These are phyloP conservation scores for Arthrobotrys iridis DNA, from an alignment of 2,329 filamentous ascomycete genomes.

Conservation along the genomic window DNA sequence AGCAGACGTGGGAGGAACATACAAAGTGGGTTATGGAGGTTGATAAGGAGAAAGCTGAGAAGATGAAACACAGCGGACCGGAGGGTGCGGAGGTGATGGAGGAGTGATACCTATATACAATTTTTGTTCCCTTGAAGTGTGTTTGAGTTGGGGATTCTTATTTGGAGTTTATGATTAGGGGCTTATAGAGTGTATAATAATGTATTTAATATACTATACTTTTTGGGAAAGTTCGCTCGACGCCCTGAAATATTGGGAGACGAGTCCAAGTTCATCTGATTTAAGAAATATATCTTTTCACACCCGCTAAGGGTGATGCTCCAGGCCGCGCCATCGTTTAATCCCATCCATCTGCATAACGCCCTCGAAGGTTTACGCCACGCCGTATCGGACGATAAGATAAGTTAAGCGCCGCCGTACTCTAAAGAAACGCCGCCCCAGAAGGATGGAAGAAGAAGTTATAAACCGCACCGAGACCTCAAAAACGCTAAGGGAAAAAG, in stretches of 20 bases:
- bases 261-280: background rate
- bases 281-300: background rate
- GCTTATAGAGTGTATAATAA: constrained; percentile 38
- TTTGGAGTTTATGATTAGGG: constrained; percentile 15
- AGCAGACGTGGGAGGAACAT: constrained; percentile 57
- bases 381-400: background rate
- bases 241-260: background rate
- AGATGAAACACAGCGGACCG: constrained; percentile 23
- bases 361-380: background rate
- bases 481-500: background rate
- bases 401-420: constrained; percentile 1
- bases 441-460: background rate
- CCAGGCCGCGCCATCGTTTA: background rate
- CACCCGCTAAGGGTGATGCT: background rate
- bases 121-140: background rate
- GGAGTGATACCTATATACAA: constrained; percentile 8
- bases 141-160: background rate
- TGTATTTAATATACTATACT: background rate
- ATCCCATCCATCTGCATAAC: background rate
- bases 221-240: background rate
- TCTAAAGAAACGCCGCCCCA: background rate
- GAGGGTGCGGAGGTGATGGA: constrained; percentile 4
- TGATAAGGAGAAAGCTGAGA: constrained; percentile 50
- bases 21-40: constrained; percentile 55
- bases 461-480: constrained; percentile 1